Evolutionary conservation across 202 grass and related monocot genomes (phyloP).

Genomic region (Carex arenaria): DNA sequence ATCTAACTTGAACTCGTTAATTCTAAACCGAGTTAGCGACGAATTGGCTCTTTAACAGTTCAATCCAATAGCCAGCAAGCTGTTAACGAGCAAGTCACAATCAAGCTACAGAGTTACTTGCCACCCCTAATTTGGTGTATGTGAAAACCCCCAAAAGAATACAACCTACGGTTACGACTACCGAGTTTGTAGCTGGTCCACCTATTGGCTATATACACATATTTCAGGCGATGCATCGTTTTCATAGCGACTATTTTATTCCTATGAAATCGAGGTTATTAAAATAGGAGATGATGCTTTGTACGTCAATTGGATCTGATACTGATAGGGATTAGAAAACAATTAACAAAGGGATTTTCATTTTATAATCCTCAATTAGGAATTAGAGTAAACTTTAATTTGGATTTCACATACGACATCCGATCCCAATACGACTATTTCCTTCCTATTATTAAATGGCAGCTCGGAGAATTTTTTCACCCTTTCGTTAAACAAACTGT

Average conservation of each 20-base stretch:
- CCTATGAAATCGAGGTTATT: background rate
- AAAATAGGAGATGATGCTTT: background rate
- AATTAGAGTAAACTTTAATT: background rate
- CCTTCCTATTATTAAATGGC: background rate
- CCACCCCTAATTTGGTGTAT: too few relatives aligned
- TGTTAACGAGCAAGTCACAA: too few relatives aligned
- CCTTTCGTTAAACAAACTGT: too few relatives aligned
- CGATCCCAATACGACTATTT: background rate
- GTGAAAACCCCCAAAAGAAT: background rate
- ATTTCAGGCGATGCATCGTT: constrained; percentile 9
- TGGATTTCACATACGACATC: background rate
- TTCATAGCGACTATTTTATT: background rate
- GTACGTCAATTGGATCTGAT: constrained; percentile 11
- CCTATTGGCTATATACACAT: background rate
- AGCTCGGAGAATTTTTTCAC: background rate
- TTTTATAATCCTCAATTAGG: background rate
- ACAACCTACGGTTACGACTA: background rate
- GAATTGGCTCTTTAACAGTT: too few relatives aligned
- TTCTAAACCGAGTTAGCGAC: too few relatives aligned
- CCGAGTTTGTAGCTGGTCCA: background rate
- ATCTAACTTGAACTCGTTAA: too few relatives aligned
- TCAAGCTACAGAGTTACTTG: too few relatives aligned
- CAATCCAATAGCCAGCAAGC: too few relatives aligned
- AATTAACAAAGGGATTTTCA: background rate
- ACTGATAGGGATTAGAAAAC: constrained; percentile 6